phyloP scores from a whole-genome alignment of 176 grass and related monocot genomes.

The maize (Zea mays) region DNA sequence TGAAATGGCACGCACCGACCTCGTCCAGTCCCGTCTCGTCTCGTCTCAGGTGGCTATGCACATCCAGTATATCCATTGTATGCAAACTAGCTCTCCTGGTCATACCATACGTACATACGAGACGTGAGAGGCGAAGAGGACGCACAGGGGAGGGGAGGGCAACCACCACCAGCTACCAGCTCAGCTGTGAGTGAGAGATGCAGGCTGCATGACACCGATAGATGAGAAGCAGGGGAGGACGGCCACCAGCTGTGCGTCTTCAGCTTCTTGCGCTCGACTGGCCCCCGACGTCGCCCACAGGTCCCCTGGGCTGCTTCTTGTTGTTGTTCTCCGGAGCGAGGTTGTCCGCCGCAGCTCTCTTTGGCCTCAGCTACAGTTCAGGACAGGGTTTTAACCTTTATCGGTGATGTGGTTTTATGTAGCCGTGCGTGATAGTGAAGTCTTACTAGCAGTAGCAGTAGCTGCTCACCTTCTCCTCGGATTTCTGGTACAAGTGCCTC shows the following conservation, averaged over 20 bases:
- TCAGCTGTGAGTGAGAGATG: not conserved
- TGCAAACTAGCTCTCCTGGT: not conserved
- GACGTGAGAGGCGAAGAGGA: not conserved
- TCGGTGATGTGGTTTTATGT: not conserved
- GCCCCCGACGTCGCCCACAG: conserved; percentile 25
- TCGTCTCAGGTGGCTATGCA: conserved; percentile 3
- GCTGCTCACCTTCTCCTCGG: conserved; percentile 71
- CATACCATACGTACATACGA: not conserved
- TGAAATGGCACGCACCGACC: conserved; percentile 15
- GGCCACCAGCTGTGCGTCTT: not conserved
- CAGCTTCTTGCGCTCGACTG: conserved; percentile 42
- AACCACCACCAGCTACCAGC: not conserved
- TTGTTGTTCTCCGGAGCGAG: conserved; percentile 46
- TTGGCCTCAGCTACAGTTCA: conserved; percentile 63
- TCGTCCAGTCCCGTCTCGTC: not conserved
- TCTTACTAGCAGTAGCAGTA: not conserved
- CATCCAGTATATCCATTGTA: not conserved
- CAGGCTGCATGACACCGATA: not conserved
- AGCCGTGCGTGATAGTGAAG: not conserved
- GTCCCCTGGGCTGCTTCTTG: conserved; percentile 59
- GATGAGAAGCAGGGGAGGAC: not conserved
- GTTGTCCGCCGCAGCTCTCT: conserved; percentile 71
- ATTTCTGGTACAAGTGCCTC: conserved; percentile 76
- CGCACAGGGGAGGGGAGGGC: not conserved
- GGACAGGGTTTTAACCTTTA: not conserved